Evolutionary conservation across 495 filamentous ascomycete species (phyloP), one percentile per base, ranked within the genome.

Genomic region (Collariella sp.): DNA sequence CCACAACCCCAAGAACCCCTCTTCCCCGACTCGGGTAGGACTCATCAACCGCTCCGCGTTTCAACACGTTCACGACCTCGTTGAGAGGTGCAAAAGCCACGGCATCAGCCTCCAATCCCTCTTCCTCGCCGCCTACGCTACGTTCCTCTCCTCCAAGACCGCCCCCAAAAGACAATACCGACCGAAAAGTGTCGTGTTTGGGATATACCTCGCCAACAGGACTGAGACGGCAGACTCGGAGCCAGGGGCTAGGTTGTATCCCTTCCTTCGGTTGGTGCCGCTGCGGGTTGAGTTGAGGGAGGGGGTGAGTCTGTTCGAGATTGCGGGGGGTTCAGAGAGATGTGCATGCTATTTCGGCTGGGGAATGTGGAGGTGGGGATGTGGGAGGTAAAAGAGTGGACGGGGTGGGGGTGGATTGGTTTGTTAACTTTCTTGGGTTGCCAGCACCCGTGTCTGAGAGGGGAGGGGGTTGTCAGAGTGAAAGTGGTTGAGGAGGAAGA

Each of bases 391-490:
- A 57, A 68, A 38, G 56, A 67, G 10, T 77, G 76, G 73, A 78
- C 75, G 7, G 75, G 75, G 41, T 77, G 18, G 57, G 55, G 46
- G 62, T 78, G 5, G 66, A 76, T 50, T 70, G 68, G 6, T 79
- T 76, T 64, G 79, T 83, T 41, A 84, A 84, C 57, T 82, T 83
- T 46, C 60, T 83, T 23, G 68, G 66, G 47, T 54, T 68, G 6
- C 70, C 72, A 10, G 34, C 19, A 16, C 48, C 52, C 45, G 41
- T 54, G 16, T 19, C 31, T 18, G 20, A 39, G 5, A 26, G 24
- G n/a, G 11, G 18, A 22, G 12, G 13, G 16, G 11, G 24, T 43
- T 20, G 29, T 40, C 0, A 23, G 29, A 20, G 19, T 48, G n/a
- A 42, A 52, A 13, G 2, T 39, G 46, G 36, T 50, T 5, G 34